Conservation (phyloP, 805 yeast species). For the Nakazawaea anatomiae region DNA sequence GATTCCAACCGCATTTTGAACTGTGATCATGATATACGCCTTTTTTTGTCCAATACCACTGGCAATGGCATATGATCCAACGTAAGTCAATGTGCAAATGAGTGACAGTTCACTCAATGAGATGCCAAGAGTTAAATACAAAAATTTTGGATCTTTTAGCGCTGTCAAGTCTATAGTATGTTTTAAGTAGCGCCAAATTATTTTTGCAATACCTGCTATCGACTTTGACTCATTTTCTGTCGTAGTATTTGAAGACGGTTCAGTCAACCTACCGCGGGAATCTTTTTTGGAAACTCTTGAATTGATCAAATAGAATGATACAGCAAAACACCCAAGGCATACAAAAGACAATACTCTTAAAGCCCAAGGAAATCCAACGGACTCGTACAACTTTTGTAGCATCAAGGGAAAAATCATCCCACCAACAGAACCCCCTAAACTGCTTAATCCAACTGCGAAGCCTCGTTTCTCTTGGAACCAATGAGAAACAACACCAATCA, state of each 20-base stretch:
- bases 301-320: conserved; percentile 27
- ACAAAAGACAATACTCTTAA: conserved; percentile 43
- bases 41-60: conserved; percentile 38
- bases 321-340: conserved; percentile 26
- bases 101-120: conserved; percentile 47
- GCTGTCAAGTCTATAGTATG: conserved; percentile 31
- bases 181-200: conserved; percentile 12
- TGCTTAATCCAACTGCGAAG: conserved; percentile 38
- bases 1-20: conserved; percentile 37
- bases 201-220: neutral
- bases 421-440: conserved; percentile 47
- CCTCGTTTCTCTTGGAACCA: conserved; percentile 39
- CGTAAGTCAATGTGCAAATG: conserved; percentile 46
- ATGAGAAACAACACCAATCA: conserved; percentile 37
- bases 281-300: conserved; percentile 21
- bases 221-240: too few species aligned
- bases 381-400: conserved; percentile 31
- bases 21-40: conserved; percentile 37
- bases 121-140: conserved; percentile 32
- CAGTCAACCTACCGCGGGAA: too few species aligned
- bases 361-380: conserved; percentile 50
- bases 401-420: conserved; percentile 43
- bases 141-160: conserved; percentile 36
- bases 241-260: too few species aligned
- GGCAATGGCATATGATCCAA: conserved; percentile 50